Evolutionary conservation across 1,139 yeast species (phyloP).

Genomic region (Candida labiduridarum): DNA sequence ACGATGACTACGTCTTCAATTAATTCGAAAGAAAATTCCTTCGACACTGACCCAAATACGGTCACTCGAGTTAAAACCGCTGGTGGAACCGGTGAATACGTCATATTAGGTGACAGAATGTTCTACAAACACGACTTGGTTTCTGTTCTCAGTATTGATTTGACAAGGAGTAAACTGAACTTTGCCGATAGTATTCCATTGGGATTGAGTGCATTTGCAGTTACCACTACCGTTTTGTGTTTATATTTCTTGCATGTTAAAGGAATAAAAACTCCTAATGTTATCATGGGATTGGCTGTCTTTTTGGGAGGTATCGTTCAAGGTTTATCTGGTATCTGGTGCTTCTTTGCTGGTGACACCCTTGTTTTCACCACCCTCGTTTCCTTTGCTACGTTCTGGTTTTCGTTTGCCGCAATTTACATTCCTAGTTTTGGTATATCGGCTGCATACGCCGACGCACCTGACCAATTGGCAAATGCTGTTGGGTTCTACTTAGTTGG

Average conservation of each 20-base stretch:
- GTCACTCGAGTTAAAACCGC: constrained; percentile 20
- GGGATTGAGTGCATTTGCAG: constrained; percentile 57
- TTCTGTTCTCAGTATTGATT: constrained; percentile 28
- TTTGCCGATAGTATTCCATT: constrained; percentile 64
- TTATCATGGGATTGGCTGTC: constrained; percentile 45
- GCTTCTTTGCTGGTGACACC: constrained; percentile 40
- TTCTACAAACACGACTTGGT: constrained; percentile 29
- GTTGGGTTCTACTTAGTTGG: constrained; percentile 45
- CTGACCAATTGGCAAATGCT: constrained; percentile 31
- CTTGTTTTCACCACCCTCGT: constrained; percentile 47
- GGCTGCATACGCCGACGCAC: constrained; percentile 51
- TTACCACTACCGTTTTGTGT: constrained; percentile 51
- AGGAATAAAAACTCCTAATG: constrained; percentile 39
- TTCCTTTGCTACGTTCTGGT: constrained; percentile 50
- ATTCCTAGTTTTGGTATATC: constrained; percentile 52
- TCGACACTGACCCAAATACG: background rate
- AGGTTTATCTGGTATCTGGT: constrained; percentile 56
- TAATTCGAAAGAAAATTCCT: background rate
- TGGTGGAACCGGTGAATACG: constrained; percentile 27
- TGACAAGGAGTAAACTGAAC: constrained; percentile 26
- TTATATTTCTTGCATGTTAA: constrained; percentile 45
- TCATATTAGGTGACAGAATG: constrained; percentile 33
- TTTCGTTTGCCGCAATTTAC: constrained; percentile 40
- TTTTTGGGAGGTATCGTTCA: constrained; percentile 54
- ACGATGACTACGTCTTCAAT: background rate